Evolutionary conservation across 1,284 basidiomycete genomes (phyloP).

Genomic region (Heterobasidion occidentale): DNA sequence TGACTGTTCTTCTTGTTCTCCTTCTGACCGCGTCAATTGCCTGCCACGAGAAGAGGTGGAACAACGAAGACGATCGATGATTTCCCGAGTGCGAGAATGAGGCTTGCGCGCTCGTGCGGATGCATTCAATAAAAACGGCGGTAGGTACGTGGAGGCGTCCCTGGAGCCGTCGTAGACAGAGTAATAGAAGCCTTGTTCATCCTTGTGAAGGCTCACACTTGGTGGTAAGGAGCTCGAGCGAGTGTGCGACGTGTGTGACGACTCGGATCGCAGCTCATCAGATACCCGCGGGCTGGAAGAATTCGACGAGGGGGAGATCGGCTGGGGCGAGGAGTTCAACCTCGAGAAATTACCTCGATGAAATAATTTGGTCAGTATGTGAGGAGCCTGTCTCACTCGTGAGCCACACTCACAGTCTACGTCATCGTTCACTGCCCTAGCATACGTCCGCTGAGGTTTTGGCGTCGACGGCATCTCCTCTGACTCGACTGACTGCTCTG

Average conservation of each 20-base stretch:
- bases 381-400: background rate
- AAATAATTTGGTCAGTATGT: background rate
- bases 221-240: slow-evolving; percentile 12
- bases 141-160: slow-evolving; percentile 8
- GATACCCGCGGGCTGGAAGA: slow-evolving; percentile 9
- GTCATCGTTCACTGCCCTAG: slow-evolving; percentile 3
- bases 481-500: slow-evolving; percentile 11
- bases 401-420: background rate
- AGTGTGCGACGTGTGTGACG: slow-evolving; percentile 7
- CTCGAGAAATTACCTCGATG: slow-evolving; percentile 4
- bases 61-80: slow-evolving; percentile 9
- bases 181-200: slow-evolving; percentile 7
- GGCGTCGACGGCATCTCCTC: slow-evolving; percentile 9
- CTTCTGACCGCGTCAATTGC: background rate
- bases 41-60: slow-evolving; percentile 2
- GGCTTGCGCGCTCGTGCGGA: slow-evolving; percentile 7
- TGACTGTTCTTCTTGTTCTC: background rate
- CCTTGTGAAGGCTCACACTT: slow-evolving; percentile 9
- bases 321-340: slow-evolving; percentile 7
- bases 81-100: slow-evolving; percentile 10
- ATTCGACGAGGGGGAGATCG: slow-evolving; percentile 9
- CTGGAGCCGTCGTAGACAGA: slow-evolving; percentile 1
- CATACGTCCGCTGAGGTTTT: slow-evolving; percentile 2
- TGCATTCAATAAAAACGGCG: slow-evolving; percentile 10
- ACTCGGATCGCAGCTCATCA: slow-evolving; percentile 8